phyloP scores from a whole-genome alignment of 306 rosid genomes.

The Begonia loranthoides region DNA sequence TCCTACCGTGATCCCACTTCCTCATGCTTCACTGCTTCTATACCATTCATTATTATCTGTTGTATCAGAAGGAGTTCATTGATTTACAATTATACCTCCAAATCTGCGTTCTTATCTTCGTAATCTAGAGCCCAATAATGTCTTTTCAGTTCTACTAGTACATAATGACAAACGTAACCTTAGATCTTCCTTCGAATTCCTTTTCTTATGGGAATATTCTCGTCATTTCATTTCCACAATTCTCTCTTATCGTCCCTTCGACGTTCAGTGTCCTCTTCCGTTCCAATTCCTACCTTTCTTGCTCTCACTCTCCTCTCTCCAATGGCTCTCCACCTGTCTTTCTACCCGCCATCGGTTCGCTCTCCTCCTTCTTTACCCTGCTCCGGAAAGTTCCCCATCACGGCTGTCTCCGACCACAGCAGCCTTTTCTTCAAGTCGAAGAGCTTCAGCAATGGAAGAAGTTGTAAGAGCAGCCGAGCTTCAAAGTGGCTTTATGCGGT shows the following conservation, averaged over 20 bases:
- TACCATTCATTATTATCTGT: no score
- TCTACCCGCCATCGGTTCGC: conserved; percentile 25
- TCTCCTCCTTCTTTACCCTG: conserved; percentile 14
- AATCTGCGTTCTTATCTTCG: no score
- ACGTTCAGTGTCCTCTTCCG: neutral
- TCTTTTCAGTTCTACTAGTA: neutral
- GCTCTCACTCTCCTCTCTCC: conserved; percentile 11
- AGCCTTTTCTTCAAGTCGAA: conserved; percentile 4
- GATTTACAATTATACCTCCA: no score
- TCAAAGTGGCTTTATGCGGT: conserved; percentile 12
- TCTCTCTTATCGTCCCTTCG: neutral
- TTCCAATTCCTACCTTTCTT: neutral
- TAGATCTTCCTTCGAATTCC: neutral
- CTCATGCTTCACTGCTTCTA: no score
- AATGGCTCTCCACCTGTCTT: conserved; percentile 47
- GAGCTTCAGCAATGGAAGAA: conserved; percentile 4
- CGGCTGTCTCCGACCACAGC: conserved; percentile 4
- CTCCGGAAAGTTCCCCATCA: conserved; percentile 23
- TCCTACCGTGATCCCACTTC: no score
- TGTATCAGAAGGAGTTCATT: no score
- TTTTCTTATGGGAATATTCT: neutral
- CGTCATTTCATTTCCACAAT: neutral
- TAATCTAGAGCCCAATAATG: no score
- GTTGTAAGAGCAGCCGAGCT: conserved; percentile 12
- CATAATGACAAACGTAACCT: neutral